Percentiles rank a stretch among this genome's conserved stretches.
Conservation (phyloP, 345 rosid genomes). For the Pistacia atlantica region DNA sequence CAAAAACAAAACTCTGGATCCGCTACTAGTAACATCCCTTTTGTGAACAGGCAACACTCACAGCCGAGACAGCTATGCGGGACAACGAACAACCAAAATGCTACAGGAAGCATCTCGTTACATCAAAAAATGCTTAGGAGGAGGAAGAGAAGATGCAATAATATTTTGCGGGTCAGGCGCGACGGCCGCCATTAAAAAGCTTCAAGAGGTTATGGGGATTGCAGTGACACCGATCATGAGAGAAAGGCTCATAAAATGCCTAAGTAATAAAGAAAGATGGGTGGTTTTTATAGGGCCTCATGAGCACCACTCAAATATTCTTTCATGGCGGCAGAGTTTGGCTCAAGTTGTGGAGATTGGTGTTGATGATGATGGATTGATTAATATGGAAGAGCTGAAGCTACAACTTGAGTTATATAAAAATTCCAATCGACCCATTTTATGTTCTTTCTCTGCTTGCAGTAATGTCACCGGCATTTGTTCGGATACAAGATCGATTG, state of each 20-base stretch:
- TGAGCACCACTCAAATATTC: conserved; percentile 69
- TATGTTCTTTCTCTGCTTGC: conserved; percentile 64
- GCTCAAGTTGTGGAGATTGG: conserved; percentile 61
- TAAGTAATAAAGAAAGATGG: conserved; percentile 49
- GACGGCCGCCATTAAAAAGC: conserved; percentile 54
- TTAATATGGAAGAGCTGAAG: conserved; percentile 37
- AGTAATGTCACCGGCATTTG: conserved; percentile 56
- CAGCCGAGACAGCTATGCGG: conserved; percentile 55
- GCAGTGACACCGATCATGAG: conserved; percentile 45
- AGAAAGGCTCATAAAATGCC: conserved; percentile 36
- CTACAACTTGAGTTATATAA: conserved; percentile 27
- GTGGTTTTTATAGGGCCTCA: conserved; percentile 60
- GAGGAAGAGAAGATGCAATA: conserved; percentile 42
- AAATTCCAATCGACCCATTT: conserved; percentile 39
- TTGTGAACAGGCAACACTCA: conserved; percentile 50
- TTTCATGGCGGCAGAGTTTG: conserved; percentile 60
- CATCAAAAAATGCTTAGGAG: conserved; percentile 57
- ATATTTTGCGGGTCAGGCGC: conserved; percentile 59
- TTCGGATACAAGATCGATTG: conserved; percentile 46
- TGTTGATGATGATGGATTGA: background rate
- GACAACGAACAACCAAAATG: conserved; percentile 51
- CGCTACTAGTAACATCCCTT: background rate
- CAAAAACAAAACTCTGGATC: too few species aligned
- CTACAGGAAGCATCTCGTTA: conserved; percentile 43
- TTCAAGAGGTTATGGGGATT: conserved; percentile 62